These are phyloP conservation scores for Boletus reticulatus DNA, from an alignment of 768 basidiomycete species.

Conservation along the genomic window DNA sequence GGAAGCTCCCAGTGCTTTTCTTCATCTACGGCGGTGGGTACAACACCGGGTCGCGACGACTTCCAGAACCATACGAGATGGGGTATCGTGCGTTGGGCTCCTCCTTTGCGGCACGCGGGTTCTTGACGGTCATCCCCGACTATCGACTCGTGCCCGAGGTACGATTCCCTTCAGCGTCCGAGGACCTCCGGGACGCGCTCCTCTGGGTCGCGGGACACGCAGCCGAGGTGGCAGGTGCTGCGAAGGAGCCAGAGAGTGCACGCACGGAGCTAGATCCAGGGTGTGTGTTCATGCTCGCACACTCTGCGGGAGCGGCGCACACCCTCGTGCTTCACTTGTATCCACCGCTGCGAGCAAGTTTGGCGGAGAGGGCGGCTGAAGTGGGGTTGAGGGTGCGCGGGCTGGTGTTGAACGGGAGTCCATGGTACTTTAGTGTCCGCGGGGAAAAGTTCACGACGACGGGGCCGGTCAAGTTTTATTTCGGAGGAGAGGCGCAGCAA, in stretches of 20 bases:
- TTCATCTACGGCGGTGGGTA: constrained; percentile 71
- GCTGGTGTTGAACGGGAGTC: constrained; percentile 44
- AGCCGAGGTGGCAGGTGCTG: constrained; percentile 11
- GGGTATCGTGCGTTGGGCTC: constrained; percentile 56
- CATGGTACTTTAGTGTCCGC: constrained; percentile 37
- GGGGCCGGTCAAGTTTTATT: constrained; percentile 27
- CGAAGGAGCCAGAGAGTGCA: constrained; percentile 1
- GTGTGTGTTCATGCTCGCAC: constrained; percentile 49
- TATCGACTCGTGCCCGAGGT: constrained; percentile 61
- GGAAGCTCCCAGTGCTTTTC: constrained; percentile 51
- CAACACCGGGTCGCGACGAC: constrained; percentile 45
- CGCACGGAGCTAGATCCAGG: constrained; percentile 37
- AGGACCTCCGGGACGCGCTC: constrained; percentile 61
- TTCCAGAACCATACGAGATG: constrained; percentile 47
- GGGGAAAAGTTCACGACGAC: constrained; percentile 25
- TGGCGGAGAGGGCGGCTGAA: constrained; percentile 25
- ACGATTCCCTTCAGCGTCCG: constrained; percentile 51
- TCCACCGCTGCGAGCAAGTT: constrained; percentile 29
- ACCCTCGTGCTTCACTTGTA: constrained; percentile 43
- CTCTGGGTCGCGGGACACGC: constrained; percentile 48
- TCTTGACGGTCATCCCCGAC: constrained; percentile 65
- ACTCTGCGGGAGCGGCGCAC: constrained; percentile 62
- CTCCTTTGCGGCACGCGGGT: constrained; percentile 58
- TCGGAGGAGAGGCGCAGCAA: constrained; percentile 40
- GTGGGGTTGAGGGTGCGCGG: constrained; percentile 37